Evolutionary conservation across 2,329 filamentous ascomycete genomes (phyloP), one percentile per base, ranked within the genome.

Genomic region (Botrytis fabae): DNA sequence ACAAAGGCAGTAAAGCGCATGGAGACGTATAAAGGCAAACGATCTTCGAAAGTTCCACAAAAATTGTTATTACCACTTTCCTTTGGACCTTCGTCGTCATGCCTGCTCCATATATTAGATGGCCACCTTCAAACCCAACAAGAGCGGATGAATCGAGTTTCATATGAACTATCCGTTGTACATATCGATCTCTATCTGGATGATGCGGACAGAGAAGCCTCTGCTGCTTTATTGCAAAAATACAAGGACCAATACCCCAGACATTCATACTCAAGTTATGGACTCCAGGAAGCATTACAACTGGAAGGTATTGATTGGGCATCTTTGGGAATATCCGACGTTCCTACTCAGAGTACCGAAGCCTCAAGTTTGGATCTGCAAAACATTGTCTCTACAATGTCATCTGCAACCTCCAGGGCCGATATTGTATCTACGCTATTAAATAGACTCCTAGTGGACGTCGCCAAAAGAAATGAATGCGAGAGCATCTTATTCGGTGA

Each of bases 1-100:
- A 90, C 89, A 76, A 98, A 98, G 82, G 87, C 91, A 74, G 87
- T 93, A 77, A 95, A 95, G 82, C 92, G 94, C 65, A 88, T 92
- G 84, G 90, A 91, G 77, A 85, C 86, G 59, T 92, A 91, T 79
- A 85, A 87, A 63, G 85, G 89, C 54, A 83, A 83, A 54, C 80
- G 75, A 42, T 78, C 78, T 57, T 76, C 79, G 71, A 79, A 81
- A 69, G 73, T 81, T 78, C 75, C 80, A 79, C 76, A 78, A 76
- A 83, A 80, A 79, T 88, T 97, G 65, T 84, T 97, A 28, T 84
- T 97, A 32, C 93, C 94, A 9, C 84, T 98, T 2, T 97, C 95
- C 0, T 91, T 94, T 78, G 95, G 96, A 0, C 85, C 92, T 1
- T 96, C 93, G 1, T 98, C 95, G 0, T 86, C 92, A 22, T 88